These are phyloP conservation scores for Starmerella cellae DNA, from an alignment of 805 yeast species.

Conservation along the genomic window DNA sequence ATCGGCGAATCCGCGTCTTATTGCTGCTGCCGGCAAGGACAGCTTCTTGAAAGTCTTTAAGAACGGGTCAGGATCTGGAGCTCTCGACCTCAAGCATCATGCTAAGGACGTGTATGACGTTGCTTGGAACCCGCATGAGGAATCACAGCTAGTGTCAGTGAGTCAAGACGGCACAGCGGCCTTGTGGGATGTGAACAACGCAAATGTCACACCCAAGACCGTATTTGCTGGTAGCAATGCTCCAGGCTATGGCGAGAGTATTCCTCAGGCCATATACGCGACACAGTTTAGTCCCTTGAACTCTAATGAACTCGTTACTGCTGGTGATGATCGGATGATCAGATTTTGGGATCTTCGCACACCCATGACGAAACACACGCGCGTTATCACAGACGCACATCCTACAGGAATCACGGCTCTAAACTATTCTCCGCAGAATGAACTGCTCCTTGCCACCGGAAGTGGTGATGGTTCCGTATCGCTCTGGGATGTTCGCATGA, in stretches of 20 bases:
- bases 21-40: constrained; percentile 41
- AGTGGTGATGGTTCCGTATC: constrained; percentile 63
- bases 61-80: neutral
- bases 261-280: constrained; percentile 45
- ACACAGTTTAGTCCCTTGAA: constrained; percentile 51
- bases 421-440: constrained; percentile 45
- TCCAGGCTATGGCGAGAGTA: constrained; percentile 40
- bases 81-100: constrained; percentile 30
- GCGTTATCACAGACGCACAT: constrained; percentile 35
- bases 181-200: constrained; percentile 44
- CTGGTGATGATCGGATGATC: constrained; percentile 61
- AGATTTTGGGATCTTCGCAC: constrained; percentile 42
- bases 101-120: constrained; percentile 54
- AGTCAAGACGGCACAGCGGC: constrained; percentile 57
- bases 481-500: constrained; percentile 62
- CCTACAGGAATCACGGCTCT: constrained; percentile 55
- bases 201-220: constrained; percentile 33
- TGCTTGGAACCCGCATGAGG: constrained; percentile 43
- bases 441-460: constrained; percentile 55
- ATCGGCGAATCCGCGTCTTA: constrained; percentile 33
- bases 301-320: constrained; percentile 51
- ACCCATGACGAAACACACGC: constrained; percentile 2
- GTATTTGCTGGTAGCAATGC: constrained; percentile 43
- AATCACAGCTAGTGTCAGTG: constrained; percentile 43
- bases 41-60: constrained; percentile 26